Conservation (phyloP, 2,329 filamentous ascomycete species). For the Dactylellina drechsleri region DNA sequence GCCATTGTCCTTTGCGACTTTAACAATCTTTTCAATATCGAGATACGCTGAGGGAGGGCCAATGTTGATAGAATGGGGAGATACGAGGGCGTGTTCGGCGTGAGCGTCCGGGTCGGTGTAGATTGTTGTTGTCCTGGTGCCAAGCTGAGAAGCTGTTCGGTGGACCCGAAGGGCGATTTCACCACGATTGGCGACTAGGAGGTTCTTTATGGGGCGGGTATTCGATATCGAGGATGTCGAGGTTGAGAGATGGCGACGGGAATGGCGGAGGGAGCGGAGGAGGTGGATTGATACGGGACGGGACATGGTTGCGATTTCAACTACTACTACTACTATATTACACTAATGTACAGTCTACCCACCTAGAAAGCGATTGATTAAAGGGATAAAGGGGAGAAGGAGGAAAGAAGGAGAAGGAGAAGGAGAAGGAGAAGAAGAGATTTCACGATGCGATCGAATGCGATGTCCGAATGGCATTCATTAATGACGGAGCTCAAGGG, state of each 20-base stretch:
- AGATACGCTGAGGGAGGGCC: constrained; percentile 87
- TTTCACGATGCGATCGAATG: no score
- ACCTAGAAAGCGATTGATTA: neutral
- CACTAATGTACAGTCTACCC: constrained; percentile 16
- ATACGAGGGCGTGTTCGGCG: constrained; percentile 87
- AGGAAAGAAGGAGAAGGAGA: neutral
- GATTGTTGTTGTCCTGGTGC: constrained; percentile 90
- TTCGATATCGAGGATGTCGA: constrained; percentile 1
- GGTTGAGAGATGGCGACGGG: constrained; percentile 30
- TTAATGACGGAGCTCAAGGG: no score
- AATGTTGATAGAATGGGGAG: constrained; percentile 83
- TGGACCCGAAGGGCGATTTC: constrained; percentile 96
- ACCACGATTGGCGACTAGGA: constrained; percentile 94
- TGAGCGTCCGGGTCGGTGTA: constrained; percentile 91
- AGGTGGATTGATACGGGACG: constrained; percentile 48
- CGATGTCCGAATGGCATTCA: no score
- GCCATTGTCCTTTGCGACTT: constrained; percentile 82
- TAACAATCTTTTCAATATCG: constrained; percentile 91
- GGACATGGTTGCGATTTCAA: constrained; percentile 24
- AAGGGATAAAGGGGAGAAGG: neutral
- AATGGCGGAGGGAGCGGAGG: constrained; percentile 37
- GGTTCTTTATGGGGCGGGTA: constrained; percentile 66
- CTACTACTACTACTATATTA: neutral
- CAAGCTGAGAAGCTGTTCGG: constrained; percentile 84
- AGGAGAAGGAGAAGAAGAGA: neutral